A percentile compares a stretch with the other conserved stretches of the same genome.
Evolutionary conservation across 257 asterid genomes (phyloP).

Genomic region (Ajuga chamaepitys): DNA sequence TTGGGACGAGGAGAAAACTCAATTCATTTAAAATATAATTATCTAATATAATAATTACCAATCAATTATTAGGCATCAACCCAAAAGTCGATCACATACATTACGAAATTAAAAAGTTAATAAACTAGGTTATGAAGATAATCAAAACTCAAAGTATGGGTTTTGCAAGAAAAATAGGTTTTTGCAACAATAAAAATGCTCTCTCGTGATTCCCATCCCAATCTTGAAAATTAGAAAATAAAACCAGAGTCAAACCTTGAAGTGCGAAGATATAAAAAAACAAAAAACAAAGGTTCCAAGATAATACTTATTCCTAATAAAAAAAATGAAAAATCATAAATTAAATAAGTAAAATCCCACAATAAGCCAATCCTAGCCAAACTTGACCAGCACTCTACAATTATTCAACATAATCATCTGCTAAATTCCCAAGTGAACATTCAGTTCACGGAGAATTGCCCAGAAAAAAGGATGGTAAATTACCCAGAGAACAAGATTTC

Average conservation of each 20-base stretch:
- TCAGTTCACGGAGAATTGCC: conserved; percentile 17
- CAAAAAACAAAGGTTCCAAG: conserved; percentile 21
- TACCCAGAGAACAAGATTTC: neutral
- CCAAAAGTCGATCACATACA: too few relatives aligned
- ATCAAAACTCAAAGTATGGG: too few relatives aligned
- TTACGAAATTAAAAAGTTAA: too few relatives aligned
- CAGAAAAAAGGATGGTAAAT: neutral
- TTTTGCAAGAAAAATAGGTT: too few relatives aligned
- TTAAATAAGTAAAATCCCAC: conserved; percentile 12
- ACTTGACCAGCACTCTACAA: conserved; percentile 33
- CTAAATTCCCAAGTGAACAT: conserved; percentile 16
- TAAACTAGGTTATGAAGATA: too few relatives aligned
- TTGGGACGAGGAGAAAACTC: too few relatives aligned
- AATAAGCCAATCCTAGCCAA: conserved; percentile 32
- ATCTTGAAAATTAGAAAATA: conserved; percentile 32
- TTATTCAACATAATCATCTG: conserved; percentile 10
- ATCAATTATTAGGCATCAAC: too few relatives aligned
- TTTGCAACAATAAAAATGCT: too few relatives aligned
- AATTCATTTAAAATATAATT: too few relatives aligned
- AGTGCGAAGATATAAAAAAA: conserved; percentile 25
- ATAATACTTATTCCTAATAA: conserved; percentile 22
- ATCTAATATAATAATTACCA: too few relatives aligned
- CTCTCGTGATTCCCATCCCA: conserved; percentile 35
- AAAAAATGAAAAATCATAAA: conserved; percentile 17
- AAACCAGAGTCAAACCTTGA: conserved; percentile 32